Evolutionary conservation across 768 basidiomycete genomes (phyloP).

Genomic region (Collybia nuda): DNA sequence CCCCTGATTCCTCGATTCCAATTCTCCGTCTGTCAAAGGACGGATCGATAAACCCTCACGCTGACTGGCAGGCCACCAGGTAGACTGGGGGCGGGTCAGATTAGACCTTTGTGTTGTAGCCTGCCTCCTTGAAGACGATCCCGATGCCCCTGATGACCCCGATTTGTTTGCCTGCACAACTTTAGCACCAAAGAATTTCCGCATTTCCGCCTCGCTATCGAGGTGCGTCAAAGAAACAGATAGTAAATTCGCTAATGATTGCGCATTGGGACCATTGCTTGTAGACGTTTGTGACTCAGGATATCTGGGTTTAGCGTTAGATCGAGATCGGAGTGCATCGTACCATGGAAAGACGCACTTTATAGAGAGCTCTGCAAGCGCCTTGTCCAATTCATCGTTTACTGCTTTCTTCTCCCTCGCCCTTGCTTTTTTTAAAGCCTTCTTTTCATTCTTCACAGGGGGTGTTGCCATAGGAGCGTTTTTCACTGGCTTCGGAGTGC

Average conservation of each 20-base stretch:
- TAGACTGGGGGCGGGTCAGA: conserved; percentile 72
- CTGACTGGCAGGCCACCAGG: conserved; percentile 71
- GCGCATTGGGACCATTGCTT: conserved; percentile 24
- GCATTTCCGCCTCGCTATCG: conserved; percentile 88
- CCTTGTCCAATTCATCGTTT: conserved; percentile 80
- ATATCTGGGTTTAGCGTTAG: conserved; percentile 33
- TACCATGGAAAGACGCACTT: conserved; percentile 45
- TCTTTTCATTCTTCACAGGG: conserved; percentile 44
- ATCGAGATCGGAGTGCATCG: neutral
- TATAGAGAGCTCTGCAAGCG: conserved; percentile 78
- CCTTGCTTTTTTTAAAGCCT: conserved; percentile 62
- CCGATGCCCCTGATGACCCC: conserved; percentile 28
- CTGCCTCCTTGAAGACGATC: conserved; percentile 31
- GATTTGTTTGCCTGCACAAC: conserved; percentile 71
- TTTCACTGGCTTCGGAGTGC: conserved; percentile 3
- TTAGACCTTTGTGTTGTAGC: conserved; percentile 57
- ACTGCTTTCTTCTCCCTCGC: conserved; percentile 66
- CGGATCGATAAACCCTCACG: conserved; percentile 76
- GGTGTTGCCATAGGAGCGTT: conserved; percentile 12
- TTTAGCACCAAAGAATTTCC: conserved; percentile 90
- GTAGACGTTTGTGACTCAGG: conserved; percentile 47
- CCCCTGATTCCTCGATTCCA: conserved; percentile 31
- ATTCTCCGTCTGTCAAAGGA: conserved; percentile 54
- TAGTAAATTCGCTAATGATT: conserved; percentile 54
- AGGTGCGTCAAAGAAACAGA: conserved; percentile 80